phyloP scores from a whole-genome alignment of 345 rosid species.

The Toxicodendron radicans region DNA sequence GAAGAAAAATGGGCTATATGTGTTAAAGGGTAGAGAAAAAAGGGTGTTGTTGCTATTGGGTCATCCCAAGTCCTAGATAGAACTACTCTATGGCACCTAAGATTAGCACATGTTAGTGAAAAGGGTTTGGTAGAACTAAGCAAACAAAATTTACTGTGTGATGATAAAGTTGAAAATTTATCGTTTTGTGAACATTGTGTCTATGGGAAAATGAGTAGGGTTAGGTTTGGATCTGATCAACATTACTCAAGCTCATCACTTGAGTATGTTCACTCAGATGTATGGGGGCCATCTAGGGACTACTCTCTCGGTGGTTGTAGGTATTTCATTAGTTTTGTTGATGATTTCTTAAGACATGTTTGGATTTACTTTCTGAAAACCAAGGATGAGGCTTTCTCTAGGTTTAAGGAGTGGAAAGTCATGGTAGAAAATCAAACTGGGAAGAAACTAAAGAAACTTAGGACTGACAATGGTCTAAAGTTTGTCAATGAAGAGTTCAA shows the following conservation, averaged over 20 bases:
- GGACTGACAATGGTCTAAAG: not conserved
- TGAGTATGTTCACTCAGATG: not conserved
- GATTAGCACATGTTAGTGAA: not conserved
- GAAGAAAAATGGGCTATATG: not conserved
- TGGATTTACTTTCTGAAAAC: conserved; percentile 1
- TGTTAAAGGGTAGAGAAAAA: not conserved
- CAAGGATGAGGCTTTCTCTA: not conserved
- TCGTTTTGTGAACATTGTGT: not conserved
- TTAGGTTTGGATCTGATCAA: not conserved
- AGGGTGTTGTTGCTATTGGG: not conserved
- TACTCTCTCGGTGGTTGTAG: not conserved
- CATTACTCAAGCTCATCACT: not conserved
- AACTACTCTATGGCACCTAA: not conserved
- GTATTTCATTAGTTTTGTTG: not conserved
- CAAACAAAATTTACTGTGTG: not conserved
- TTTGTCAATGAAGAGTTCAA: not conserved
- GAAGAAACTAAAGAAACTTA: not conserved
- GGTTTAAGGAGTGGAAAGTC: not conserved
- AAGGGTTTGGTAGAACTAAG: not conserved
- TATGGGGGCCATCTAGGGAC: not conserved
- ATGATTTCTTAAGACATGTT: not conserved
- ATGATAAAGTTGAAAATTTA: not conserved
- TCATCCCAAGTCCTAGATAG: not conserved
- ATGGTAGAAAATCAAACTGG: not conserved
- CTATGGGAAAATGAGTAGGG: not conserved